Evolutionary conservation across 192 early-diverging fungal species (phyloP), one percentile per base, ranked within the genome.

Genomic region (Coemansia sp.): DNA sequence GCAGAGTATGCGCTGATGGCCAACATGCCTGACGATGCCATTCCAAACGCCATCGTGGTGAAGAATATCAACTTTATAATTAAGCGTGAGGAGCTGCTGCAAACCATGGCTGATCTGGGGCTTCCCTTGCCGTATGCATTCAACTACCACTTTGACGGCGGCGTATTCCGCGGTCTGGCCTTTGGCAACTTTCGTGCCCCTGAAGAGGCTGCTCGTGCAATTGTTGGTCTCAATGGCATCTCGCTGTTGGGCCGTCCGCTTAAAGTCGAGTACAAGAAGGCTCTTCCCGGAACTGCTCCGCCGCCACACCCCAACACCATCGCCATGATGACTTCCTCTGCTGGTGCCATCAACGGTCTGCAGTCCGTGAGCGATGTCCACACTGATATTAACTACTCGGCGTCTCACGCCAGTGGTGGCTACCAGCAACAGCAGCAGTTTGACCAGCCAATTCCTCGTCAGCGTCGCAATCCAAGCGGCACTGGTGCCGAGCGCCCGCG

Each of bases 11-110:
- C 75, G 53, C 67, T 83, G 50, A 83, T 83, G 80, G 76, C 75
- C 38, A 83, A 83, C 62, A 83, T 83, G 80, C 80, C 80, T 10
- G 80, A 83, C 59, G 80, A 83, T 34, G 80, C 80, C 20, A 93
- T 93, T 60, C 86, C 88, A 18, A 93, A 87, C 18, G 89, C 91
- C 0, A 87, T 93, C 59, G 91, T 93, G 32, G 90, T 93, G 74
- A 93, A 93, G 74, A 93, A 93, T 78, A 93, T 93, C 76, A 88
- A 87, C 41, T 93, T 93, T 76, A 84, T 86, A 13, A 83, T 93
- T 47, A 91, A 93, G 82, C 87, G 89, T 50, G 91, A 93, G 69
- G 87, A 87, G 12, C 80, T 93, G 60, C 56, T 93, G 43, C 85
- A 84, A 18, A 89, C 86, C 29, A 87, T 92, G 41, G 89, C 86